A percentile compares a stretch with the other conserved stretches of the same genome.
phyloP scores from a whole-genome alignment of 164 flowering plant species.

The Cinnamomum micranthum region DNA sequence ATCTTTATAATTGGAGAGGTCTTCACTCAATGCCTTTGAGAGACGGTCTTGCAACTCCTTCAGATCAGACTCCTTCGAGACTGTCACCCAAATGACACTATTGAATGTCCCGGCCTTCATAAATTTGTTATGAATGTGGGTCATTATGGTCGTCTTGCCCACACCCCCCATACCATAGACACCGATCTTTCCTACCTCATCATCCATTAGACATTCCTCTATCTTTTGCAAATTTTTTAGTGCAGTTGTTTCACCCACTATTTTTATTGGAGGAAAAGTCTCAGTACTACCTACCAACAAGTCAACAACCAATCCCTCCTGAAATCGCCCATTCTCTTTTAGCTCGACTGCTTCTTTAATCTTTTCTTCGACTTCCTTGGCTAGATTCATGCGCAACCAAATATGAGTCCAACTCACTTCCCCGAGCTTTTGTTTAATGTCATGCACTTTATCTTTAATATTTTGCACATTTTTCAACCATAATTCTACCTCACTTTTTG shows the following conservation, averaged over 20 bases:
- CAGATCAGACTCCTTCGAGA: neutral
- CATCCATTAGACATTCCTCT: neutral
- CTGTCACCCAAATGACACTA: conserved; percentile 1
- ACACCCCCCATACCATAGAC: conserved; percentile 19
- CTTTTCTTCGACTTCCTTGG: no score
- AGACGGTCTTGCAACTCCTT: neutral
- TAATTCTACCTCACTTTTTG: no score
- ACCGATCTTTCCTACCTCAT: conserved; percentile 4
- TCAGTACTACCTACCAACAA: neutral
- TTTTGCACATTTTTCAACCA: no score
- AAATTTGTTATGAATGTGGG: conserved; percentile 2
- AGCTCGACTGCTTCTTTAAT: no score
- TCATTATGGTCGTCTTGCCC: conserved; percentile 15
- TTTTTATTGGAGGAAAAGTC: neutral
- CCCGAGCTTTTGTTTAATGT: no score
- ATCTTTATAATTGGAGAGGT: neutral
- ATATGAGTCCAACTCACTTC: no score
- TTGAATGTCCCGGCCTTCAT: neutral
- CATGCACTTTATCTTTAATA: no score
- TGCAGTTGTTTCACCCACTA: conserved; percentile 2
- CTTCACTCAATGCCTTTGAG: neutral
- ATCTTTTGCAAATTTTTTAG: neutral
- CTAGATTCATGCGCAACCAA: no score
- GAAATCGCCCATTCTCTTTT: no score
- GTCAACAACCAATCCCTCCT: no score